phyloP scores from a whole-genome alignment of 208 protist species.

The Blastocrithidia nonstop region DNA sequence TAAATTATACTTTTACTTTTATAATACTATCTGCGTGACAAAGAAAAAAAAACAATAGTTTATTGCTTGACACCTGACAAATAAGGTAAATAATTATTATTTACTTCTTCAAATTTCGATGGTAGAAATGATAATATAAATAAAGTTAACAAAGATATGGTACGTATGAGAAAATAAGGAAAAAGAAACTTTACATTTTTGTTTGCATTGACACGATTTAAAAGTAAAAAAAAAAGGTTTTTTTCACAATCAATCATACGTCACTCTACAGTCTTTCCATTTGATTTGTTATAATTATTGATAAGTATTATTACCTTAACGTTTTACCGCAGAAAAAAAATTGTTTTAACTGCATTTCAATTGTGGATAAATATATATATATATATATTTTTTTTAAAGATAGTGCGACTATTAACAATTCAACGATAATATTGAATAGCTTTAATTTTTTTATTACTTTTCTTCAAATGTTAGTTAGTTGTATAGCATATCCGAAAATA shows the following conservation, averaged over 20 bases:
- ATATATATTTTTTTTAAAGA: no score
- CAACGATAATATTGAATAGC: no score
- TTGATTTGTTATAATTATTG: no score
- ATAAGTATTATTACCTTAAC: no score
- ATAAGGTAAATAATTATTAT: conserved; percentile 1
- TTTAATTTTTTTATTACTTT: no score
- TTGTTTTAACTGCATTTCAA: no score
- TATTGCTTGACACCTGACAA: background rate
- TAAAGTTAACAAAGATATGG: background rate
- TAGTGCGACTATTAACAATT: no score
- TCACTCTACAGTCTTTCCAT: background rate
- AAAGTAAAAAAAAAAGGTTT: background rate
- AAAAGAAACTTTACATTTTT: background rate
- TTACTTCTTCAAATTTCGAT: background rate
- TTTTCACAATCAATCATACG: background rate
- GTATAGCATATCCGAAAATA: no score
- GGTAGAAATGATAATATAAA: background rate
- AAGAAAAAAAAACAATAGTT: conserved; percentile 9
- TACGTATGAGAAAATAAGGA: background rate
- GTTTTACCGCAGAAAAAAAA: no score
- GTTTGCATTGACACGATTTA: background rate
- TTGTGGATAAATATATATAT: no score
- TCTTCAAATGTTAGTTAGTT: no score
- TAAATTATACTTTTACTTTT: background rate
- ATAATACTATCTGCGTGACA: background rate